Evolutionary conservation across 1,284 basidiomycete species (phyloP).

Genomic region (Vanrija humicola): DNA sequence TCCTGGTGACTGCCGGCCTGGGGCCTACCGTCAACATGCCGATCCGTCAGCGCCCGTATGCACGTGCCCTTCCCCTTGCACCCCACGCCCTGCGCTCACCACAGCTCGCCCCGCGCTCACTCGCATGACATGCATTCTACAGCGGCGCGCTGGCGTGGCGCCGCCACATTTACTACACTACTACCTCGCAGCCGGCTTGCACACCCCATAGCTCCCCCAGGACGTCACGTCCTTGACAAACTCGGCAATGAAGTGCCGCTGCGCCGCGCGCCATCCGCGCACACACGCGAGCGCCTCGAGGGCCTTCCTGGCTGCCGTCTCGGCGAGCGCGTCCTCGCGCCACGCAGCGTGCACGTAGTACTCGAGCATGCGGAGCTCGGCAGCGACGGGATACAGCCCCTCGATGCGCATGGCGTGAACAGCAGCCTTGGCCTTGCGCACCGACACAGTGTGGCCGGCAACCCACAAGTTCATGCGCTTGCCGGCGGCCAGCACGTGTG

Average conservation of each 20-base stretch:
- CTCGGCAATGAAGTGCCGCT: not conserved
- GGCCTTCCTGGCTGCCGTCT: not conserved
- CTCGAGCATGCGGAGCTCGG: not conserved
- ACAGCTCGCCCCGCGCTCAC: no score
- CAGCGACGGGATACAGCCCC: not conserved
- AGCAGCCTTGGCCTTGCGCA: not conserved
- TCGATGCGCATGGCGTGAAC: not conserved
- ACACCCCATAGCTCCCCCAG: not conserved
- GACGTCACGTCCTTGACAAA: not conserved
- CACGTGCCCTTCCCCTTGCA: no score
- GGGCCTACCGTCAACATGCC: no score
- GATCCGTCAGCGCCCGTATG: no score
- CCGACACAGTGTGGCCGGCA: not conserved
- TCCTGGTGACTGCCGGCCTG: no score
- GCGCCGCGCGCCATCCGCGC: not conserved
- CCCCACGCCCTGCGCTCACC: no score
- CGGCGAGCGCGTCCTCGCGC: not conserved
- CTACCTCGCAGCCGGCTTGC: no score
- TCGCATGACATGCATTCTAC: no score
- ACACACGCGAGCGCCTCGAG: not conserved
- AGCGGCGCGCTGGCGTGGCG: no score
- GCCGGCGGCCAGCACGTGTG: not conserved
- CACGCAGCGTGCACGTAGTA: constrained; percentile 1
- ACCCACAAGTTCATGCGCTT: not conserved
- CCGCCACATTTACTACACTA: no score